A percentile compares a stretch with the other conserved stretches of the same genome.
Evolutionary conservation across 1,284 basidiomycete species (phyloP).

Genomic region (Ceratobasidium sp.): DNA sequence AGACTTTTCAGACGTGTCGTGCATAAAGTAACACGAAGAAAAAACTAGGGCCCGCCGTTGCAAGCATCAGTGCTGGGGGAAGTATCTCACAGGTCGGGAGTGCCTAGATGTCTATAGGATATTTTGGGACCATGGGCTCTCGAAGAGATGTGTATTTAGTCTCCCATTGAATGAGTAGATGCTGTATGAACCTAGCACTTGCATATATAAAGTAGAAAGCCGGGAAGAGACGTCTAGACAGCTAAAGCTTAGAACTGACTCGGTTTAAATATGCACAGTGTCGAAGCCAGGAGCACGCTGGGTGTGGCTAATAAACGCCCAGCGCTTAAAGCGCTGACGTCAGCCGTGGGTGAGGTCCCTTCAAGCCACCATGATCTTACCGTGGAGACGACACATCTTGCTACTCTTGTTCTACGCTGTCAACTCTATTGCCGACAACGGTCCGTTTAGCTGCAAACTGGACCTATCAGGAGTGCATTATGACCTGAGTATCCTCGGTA

Average conservation of each 20-base stretch:
- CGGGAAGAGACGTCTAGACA: no score
- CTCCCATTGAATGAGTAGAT: no score
- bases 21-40: background rate
- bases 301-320: background rate
- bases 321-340: constrained; percentile 38
- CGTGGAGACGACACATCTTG: constrained; percentile 21
- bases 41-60: constrained; percentile 20
- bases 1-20: background rate
- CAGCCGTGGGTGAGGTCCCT: constrained; percentile 14
- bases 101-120: constrained; percentile 1
- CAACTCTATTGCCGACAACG: constrained; percentile 55
- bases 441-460: constrained; percentile 68
- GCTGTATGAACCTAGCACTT: background rate
- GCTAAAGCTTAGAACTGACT: no score
- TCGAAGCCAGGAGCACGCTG: background rate
- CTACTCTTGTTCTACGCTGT: constrained; percentile 56
- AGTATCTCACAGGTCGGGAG: constrained; percentile 34
- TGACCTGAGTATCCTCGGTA: constrained; percentile 67
- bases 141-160: background rate
- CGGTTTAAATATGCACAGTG: background rate
- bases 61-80: constrained; percentile 31
- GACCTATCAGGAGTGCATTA: constrained; percentile 64
- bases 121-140: background rate
- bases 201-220: no score
- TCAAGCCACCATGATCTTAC: constrained; percentile 44